Evolutionary conservation across 768 basidiomycete species (phyloP).

Genomic region (Leccinum boreale): DNA sequence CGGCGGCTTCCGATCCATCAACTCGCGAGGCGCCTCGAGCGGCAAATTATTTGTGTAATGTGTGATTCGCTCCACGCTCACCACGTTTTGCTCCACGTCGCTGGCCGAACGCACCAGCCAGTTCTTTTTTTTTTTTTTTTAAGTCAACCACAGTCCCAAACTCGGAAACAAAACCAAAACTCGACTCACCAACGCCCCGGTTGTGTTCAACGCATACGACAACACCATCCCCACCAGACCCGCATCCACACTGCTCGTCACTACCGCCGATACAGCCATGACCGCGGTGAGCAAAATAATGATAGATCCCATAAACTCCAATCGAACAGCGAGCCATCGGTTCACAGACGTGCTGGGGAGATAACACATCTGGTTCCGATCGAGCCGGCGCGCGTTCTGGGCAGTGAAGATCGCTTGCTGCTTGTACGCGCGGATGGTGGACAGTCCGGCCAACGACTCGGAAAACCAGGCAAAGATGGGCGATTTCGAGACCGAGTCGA

Average conservation of each 20-base stretch:
- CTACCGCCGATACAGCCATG: slow-evolving; percentile 66
- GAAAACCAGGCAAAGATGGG: slow-evolving; percentile 92
- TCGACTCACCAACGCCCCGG: slow-evolving; percentile 65
- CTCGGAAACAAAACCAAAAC: neutral
- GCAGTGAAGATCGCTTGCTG: slow-evolving; percentile 67
- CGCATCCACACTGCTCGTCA: slow-evolving; percentile 77
- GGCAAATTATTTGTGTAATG: slow-evolving; percentile 69
- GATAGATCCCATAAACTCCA: slow-evolving; percentile 80
- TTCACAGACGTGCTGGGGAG: slow-evolving; percentile 72
- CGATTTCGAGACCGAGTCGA: slow-evolving; percentile 85
- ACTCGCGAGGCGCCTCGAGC: slow-evolving; percentile 72
- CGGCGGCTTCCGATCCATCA: slow-evolving; percentile 53
- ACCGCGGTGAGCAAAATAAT: slow-evolving; percentile 73
- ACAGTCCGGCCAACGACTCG: slow-evolving; percentile 69
- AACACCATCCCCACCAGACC: slow-evolving; percentile 85
- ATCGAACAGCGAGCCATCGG: slow-evolving; percentile 79
- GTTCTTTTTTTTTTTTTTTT: slow-evolving; percentile 48
- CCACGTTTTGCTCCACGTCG: slow-evolving; percentile 89
- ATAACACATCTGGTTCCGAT: slow-evolving; percentile 82
- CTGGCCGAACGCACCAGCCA: slow-evolving; percentile 81
- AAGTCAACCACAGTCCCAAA: neutral
- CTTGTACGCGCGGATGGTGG: slow-evolving; percentile 79
- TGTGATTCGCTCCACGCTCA: slow-evolving; percentile 83
- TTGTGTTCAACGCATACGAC: slow-evolving; percentile 81
- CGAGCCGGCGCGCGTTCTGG: slow-evolving; percentile 70